Percentiles rank a stretch among this genome's conserved stretches.
These are phyloP conservation scores for Podospora pseudocomata DNA, from an alignment of 495 filamentous ascomycete species.

Conservation along the genomic window DNA sequence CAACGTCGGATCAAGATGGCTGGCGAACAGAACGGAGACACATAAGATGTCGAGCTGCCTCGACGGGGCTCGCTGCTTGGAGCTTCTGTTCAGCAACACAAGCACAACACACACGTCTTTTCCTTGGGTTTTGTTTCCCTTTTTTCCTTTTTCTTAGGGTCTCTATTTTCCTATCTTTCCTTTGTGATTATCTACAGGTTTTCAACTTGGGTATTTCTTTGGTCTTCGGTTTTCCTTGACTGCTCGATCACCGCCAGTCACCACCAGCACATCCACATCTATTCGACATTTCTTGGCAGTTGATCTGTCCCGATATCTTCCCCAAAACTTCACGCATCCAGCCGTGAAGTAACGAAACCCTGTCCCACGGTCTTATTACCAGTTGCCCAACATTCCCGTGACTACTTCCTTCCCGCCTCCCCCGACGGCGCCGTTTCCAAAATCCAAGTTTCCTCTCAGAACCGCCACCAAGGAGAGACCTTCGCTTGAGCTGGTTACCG, in stretches of 20 bases:
- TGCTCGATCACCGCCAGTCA: background rate
- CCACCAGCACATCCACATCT: background rate
- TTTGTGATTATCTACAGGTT: slow-evolving; percentile 5
- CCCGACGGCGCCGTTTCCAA: slow-evolving; percentile 30
- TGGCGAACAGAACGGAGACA: background rate
- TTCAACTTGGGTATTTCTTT: background rate
- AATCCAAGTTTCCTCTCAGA: slow-evolving; percentile 27
- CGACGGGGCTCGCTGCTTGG: background rate
- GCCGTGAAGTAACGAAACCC: slow-evolving; percentile 8
- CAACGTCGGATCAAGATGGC: background rate
- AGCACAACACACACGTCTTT: background rate
- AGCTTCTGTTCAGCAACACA: background rate
- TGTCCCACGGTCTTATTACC: background rate
- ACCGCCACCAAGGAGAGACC: slow-evolving; percentile 31
- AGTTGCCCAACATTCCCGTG: slow-evolving; percentile 30
- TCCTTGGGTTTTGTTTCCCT: slow-evolving; percentile 7
- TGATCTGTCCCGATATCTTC: slow-evolving; percentile 23
- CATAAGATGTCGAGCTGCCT: background rate
- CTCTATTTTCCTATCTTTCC: slow-evolving; percentile 9
- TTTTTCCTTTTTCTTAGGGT: slow-evolving; percentile 6
- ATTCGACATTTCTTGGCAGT: slow-evolving; percentile 27
- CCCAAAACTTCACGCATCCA: background rate
- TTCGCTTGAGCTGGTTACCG: slow-evolving; percentile 31
- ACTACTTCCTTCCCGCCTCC: slow-evolving; percentile 27
- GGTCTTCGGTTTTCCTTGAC: slow-evolving; percentile 5